Evolutionary conservation across 306 rosid genomes (phyloP).

Genomic region (Astragalus glycyphyllos): DNA sequence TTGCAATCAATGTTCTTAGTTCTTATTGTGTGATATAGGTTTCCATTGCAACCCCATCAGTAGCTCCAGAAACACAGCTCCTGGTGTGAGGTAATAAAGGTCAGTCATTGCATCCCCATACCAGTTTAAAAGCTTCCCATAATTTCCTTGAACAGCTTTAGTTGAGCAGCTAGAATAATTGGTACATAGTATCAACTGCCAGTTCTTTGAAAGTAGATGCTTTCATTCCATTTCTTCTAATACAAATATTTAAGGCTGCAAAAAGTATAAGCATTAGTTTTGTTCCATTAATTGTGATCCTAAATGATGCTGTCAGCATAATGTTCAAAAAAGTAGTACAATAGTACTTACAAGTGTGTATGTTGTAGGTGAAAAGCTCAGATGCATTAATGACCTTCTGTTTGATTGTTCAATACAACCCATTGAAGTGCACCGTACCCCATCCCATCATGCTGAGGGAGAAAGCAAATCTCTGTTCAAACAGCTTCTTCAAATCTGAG

Average conservation of each 20-base stretch:
- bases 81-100: slow-evolving; percentile 13
- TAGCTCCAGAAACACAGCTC: slow-evolving; percentile 58
- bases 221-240: slow-evolving; percentile 65
- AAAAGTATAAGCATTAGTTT: slow-evolving; percentile 24
- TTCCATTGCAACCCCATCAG: slow-evolving; percentile 54
- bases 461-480: slow-evolving; percentile 59
- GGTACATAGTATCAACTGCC: slow-evolving; percentile 54
- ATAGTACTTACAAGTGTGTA: slow-evolving; percentile 13
- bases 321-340: not conserved
- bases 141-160: slow-evolving; percentile 69
- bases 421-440: slow-evolving; percentile 61
- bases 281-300: slow-evolving; percentile 13
- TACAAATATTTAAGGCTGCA: slow-evolving; percentile 58
- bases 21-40: slow-evolving; percentile 47
- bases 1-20: slow-evolving; percentile 56
- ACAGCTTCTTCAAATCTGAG: slow-evolving; percentile 24
- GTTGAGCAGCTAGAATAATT: slow-evolving; percentile 51
- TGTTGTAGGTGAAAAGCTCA: slow-evolving; percentile 10
- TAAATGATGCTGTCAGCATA: slow-evolving; percentile 15
- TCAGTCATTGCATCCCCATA: slow-evolving; percentile 6
- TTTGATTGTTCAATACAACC: slow-evolving; percentile 66
- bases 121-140: slow-evolving; percentile 49
- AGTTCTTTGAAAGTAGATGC: slow-evolving; percentile 61
- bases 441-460: slow-evolving; percentile 56
- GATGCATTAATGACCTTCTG: slow-evolving; percentile 56